Conservation (phyloP, 2,329 filamentous ascomycete species). For the Calonectria pteridis region DNA sequence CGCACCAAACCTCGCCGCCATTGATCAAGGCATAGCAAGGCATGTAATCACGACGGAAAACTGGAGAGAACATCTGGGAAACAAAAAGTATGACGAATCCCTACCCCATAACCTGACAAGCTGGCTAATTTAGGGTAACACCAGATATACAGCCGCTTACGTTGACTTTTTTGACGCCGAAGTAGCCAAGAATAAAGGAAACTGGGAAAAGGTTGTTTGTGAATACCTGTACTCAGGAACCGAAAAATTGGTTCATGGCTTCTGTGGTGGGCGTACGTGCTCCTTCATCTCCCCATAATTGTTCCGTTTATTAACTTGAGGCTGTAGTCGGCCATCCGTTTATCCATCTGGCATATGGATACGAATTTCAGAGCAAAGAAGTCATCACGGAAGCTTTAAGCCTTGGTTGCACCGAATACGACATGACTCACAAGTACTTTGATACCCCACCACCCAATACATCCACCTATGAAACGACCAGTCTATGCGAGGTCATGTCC, state of each 20-base stretch:
- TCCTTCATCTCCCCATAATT: background rate
- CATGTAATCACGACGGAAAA: background rate
- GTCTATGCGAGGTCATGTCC: background rate
- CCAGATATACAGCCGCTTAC: constrained; percentile 6
- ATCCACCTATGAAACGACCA: background rate
- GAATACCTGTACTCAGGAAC: background rate
- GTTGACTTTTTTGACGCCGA: constrained; percentile 11
- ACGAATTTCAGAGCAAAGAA: background rate
- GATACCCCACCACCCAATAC: background rate
- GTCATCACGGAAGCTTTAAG: constrained; percentile 2
- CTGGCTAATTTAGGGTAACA: background rate
- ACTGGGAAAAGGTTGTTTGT: constrained; percentile 6
- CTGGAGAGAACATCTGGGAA: background rate
- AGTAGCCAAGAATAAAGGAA: background rate
- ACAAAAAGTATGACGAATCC: background rate
- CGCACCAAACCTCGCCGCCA: background rate
- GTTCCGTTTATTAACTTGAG: background rate
- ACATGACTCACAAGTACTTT: background rate
- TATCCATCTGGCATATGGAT: constrained; percentile 13
- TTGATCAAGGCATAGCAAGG: background rate
- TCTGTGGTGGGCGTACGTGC: constrained; percentile 1
- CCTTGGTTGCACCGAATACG: background rate
- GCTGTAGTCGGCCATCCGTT: constrained; percentile 7
- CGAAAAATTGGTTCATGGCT: background rate
- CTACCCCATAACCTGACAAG: background rate